Base-by-base conservation (phyloP, 164 flowering plant genomes). In the Vitis cinerea region DNA sequence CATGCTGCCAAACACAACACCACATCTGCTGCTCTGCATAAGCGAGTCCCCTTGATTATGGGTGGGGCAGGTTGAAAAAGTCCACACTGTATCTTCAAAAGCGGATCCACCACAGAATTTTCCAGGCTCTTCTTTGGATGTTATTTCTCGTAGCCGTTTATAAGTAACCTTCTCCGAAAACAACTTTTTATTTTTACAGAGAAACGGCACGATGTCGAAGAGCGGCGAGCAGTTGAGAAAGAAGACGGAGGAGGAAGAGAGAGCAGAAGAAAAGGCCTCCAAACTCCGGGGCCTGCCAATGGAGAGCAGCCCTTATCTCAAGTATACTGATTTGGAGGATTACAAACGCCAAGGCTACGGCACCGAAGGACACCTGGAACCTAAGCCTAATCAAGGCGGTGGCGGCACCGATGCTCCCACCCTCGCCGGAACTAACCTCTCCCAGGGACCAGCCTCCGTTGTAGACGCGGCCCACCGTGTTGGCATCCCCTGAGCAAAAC, bases 331-430 rank as follows among this genome's bases (percentile, higher is more conserved):
- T 51, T 23, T 72, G 59, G 79, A 77, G 71, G 79, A 77, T 37
- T 72, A 69, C 76, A 77, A 72, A 62, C 57, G 57, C 16, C 47
- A 69, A 27, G 79, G 53, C 29, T 72, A 77, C 61, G 79, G 76
- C 27, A 69, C 76, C 0, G 63, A 72, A 47, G 79, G 73, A n/a
- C 79, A 72, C 70, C 70, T 15, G 0, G 48, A 51, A 11, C 73
- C 74, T 16, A 72, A 69, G 29, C 50, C 79, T 19, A 30, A 17
- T 30, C 79, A 37, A 14, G 71, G 66, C 2, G 73, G 59, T 0
- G 75, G 79, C 0, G 71, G 23, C 63, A 72, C 75, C 27, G 70
- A 64, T 10, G 79, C 53, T 9, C 79, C 75, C 11, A 68, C 79
- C 2, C 75, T 65, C 52, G 51, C 79, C 29, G 70, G 78, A 2